phyloP scores from a whole-genome alignment of 2,329 filamentous ascomycete species.

The Mycosphaerelloides madeirae region DNA sequence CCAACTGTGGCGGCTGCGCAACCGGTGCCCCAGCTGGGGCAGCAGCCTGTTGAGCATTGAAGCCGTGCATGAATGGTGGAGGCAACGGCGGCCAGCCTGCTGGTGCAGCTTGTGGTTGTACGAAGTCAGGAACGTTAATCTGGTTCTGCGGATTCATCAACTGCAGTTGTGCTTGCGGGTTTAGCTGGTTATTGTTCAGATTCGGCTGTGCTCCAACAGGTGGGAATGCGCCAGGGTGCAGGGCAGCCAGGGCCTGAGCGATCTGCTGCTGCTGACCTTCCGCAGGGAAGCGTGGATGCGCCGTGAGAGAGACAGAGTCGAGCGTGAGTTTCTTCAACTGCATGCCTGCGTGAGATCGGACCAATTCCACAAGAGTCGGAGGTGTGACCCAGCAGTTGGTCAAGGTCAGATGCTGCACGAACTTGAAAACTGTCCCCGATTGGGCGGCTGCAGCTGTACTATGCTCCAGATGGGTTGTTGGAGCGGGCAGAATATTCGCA shows the following conservation, averaged over 20 bases:
- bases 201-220: conserved; percentile 5
- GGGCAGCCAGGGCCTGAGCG: conserved; percentile 2
- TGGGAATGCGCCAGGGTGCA: conserved; percentile 14
- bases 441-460: conserved; percentile 10
- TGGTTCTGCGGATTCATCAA: neutral
- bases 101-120: too few relatives aligned
- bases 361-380: conserved; percentile 50
- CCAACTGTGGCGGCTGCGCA: too few relatives aligned
- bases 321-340: conserved; percentile 53
- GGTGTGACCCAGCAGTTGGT: conserved; percentile 67
- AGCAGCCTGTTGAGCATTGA: too few relatives aligned
- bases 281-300: conserved; percentile 31
- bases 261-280: conserved; percentile 6
- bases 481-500: conserved; percentile 58
- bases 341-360: conserved; percentile 45
- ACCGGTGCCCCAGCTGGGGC: too few relatives aligned
- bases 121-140: too few relatives aligned
- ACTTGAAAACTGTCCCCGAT: conserved; percentile 42
- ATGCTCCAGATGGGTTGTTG: conserved; percentile 39
- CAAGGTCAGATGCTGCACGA: conserved; percentile 56
- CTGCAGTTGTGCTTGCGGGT: neutral
- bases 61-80: too few relatives aligned
- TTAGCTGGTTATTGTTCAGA: neutral
- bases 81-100: too few relatives aligned
- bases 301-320: conserved; percentile 61